These are phyloP conservation scores for Lupinus albus DNA, from an alignment of 306 rosid genomes.

Conservation along the genomic window DNA sequence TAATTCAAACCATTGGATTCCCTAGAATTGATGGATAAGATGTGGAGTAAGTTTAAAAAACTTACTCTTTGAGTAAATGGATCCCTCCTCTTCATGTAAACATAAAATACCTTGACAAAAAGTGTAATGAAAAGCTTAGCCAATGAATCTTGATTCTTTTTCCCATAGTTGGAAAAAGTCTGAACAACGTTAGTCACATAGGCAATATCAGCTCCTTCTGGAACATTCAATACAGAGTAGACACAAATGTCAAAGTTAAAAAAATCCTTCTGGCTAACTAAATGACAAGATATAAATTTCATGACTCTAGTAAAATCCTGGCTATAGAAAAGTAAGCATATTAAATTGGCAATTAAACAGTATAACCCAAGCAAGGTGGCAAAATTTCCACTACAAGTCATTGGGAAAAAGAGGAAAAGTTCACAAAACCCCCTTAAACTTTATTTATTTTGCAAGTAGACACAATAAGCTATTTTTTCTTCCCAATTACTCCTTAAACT, in stretches of 20 bases:
- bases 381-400: not conserved
- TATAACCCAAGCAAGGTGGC: not conserved
- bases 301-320: constrained; percentile 1
- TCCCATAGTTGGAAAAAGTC: constrained; percentile 46
- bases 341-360: not conserved
- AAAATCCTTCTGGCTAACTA: constrained; percentile 27
- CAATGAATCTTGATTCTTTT: constrained; percentile 45
- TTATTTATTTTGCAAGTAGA: no score
- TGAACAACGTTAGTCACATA: constrained; percentile 35
- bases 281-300: constrained; percentile 21
- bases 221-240: constrained; percentile 33
- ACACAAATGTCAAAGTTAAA: constrained; percentile 19
- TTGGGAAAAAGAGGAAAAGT: no score
- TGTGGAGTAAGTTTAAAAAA: no score
- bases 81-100: not conserved
- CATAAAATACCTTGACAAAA: constrained; percentile 47
- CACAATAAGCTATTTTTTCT: no score
- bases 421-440: no score
- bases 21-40: no score
- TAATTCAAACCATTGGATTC: no score
- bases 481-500: no score
- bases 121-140: constrained; percentile 52
- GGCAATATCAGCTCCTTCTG: constrained; percentile 49
- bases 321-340: not conserved
- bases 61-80: no score